Conservation (phyloP, 208 protist genomes). For the Zelonia costaricensis region DNA sequence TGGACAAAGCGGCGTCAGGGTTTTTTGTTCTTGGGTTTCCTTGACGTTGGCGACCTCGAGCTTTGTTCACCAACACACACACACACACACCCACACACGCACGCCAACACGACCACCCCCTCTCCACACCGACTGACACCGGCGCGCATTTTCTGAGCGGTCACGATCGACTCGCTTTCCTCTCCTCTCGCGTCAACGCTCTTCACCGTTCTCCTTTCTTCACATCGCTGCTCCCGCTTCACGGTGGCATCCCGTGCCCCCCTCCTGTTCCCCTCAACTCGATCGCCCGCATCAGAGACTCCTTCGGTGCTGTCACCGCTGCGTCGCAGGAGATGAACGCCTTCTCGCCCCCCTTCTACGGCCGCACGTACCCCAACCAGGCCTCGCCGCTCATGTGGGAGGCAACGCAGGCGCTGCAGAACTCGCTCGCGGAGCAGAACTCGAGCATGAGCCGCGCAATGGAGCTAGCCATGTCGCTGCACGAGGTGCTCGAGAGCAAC, state of each 20-base stretch:
- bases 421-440: slow-evolving; percentile 37
- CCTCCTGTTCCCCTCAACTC: background rate
- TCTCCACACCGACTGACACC: too few species aligned
- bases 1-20: too few species aligned
- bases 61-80: too few species aligned
- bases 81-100: too few species aligned
- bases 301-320: too few species aligned
- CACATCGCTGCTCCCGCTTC: background rate
- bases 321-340: slow-evolving; percentile 15
- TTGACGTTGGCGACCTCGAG: too few species aligned
- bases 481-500: slow-evolving; percentile 59
- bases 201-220: background rate
- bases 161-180: too few species aligned
- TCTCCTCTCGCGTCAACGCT: background rate
- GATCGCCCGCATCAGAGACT: background rate
- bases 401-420: slow-evolving; percentile 50
- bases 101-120: too few species aligned
- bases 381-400: slow-evolving; percentile 49
- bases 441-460: slow-evolving; percentile 39
- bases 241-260: background rate
- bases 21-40: too few species aligned
- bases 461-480: slow-evolving; percentile 46
- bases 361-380: slow-evolving; percentile 20
- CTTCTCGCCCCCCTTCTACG: slow-evolving; percentile 27
- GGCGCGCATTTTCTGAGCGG: too few species aligned